phyloP scores from a whole-genome alignment of 768 basidiomycete genomes.

The Gloeophyllum trabeum region DNA sequence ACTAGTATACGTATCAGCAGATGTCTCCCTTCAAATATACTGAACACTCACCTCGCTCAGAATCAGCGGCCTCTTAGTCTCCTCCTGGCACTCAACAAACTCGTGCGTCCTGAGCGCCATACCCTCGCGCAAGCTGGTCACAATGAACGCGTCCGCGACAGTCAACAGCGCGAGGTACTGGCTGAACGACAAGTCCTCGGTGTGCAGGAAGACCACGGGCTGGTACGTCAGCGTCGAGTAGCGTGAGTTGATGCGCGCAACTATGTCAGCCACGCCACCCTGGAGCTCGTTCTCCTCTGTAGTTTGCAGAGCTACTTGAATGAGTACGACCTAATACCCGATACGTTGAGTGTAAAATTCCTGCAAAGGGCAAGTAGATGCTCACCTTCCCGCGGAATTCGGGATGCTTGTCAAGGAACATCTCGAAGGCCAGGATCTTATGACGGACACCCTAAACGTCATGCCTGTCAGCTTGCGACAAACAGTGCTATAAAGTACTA shows the following conservation, averaged over 20 bases:
- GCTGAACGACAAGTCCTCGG: slow-evolving; percentile 73
- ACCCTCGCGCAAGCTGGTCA: slow-evolving; percentile 66
- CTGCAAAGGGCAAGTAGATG: neutral
- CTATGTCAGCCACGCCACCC: slow-evolving; percentile 62
- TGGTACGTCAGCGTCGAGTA: slow-evolving; percentile 84
- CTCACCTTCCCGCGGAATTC: slow-evolving; percentile 65
- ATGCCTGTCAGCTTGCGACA: neutral
- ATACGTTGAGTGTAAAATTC: neutral
- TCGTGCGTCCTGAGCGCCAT: slow-evolving; percentile 43
- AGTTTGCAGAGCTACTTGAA: slow-evolving; percentile 81
- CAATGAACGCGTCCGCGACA: slow-evolving; percentile 78
- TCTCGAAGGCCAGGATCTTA: slow-evolving; percentile 76
- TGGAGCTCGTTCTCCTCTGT: slow-evolving; percentile 67
- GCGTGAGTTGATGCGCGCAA: slow-evolving; percentile 71
- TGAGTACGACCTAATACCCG: slow-evolving; percentile 50
- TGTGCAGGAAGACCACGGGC: slow-evolving; percentile 79
- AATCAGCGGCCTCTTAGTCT: slow-evolving; percentile 53
- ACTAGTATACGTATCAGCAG: slow-evolving; percentile 29
- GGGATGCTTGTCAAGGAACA: slow-evolving; percentile 70
- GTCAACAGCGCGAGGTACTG: slow-evolving; percentile 78
- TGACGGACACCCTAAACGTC: slow-evolving; percentile 54
- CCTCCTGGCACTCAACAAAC: slow-evolving; percentile 80
- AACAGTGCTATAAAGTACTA: neutral
- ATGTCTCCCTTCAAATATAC: neutral
- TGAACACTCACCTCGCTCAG: slow-evolving; percentile 53